Conservation (phyloP, 108 stramenopile species). For the Skeletonema grethae region DNA sequence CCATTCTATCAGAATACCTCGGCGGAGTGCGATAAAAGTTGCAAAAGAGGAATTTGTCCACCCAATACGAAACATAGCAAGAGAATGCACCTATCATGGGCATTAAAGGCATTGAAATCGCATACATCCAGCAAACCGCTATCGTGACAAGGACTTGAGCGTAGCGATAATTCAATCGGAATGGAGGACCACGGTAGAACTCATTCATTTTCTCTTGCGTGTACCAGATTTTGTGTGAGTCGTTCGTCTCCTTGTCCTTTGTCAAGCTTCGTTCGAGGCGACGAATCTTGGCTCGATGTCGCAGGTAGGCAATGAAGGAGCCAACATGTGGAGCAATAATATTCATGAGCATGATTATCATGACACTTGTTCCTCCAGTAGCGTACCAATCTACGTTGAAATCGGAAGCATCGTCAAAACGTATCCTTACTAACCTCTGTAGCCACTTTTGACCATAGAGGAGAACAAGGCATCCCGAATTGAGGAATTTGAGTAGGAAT, state of each 20-base stretch:
- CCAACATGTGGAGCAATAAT: slow-evolving; percentile 51
- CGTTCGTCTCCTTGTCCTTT: slow-evolving; percentile 29
- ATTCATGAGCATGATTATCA: slow-evolving; percentile 52
- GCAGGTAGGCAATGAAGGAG: slow-evolving; percentile 42
- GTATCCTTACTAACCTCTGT: slow-evolving; percentile 33
- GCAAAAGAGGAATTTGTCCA: slow-evolving; percentile 83
- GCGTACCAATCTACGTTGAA: slow-evolving; percentile 60
- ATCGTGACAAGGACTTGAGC: slow-evolving; percentile 72
- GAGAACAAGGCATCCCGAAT: slow-evolving; percentile 57
- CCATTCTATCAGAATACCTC: slow-evolving; percentile 56
- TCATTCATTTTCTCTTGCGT: slow-evolving; percentile 76
- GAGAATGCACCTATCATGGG: slow-evolving; percentile 59
- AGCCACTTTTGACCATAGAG: slow-evolving; percentile 52
- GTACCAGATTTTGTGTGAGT: slow-evolving; percentile 38
- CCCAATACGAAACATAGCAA: slow-evolving; percentile 71
- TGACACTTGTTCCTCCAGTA: slow-evolving; percentile 53
- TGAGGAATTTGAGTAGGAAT: slow-evolving; percentile 63
- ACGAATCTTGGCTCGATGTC: slow-evolving; percentile 38
- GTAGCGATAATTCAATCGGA: slow-evolving; percentile 65
- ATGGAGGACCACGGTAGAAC: slow-evolving; percentile 59
- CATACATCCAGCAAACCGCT: slow-evolving; percentile 78
- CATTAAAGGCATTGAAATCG: slow-evolving; percentile 75
- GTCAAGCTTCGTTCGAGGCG: slow-evolving; percentile 39
- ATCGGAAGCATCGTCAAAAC: slow-evolving; percentile 52
- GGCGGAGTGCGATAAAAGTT: slow-evolving; percentile 79